phyloP scores from a whole-genome alignment of 2,329 filamentous ascomycete genomes.

The Fusarium incarnatum region DNA sequence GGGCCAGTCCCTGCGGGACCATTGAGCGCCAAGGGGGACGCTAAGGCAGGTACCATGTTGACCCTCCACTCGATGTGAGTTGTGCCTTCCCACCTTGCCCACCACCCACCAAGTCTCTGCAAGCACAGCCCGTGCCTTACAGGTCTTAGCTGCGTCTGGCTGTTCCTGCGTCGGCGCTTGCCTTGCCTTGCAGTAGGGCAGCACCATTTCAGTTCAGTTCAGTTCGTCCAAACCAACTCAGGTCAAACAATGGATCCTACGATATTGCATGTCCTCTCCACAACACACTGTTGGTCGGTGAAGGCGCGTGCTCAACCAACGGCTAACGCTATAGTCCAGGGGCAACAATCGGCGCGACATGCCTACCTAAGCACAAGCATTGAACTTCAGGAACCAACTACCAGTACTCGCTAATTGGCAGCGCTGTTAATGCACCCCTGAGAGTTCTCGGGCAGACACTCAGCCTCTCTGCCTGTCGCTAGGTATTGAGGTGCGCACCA shows the following conservation, averaged over 20 bases:
- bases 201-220: conserved; percentile 1
- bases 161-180: conserved; percentile 39
- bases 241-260: not conserved
- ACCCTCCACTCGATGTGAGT: conserved; percentile 9
- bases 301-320: conserved; percentile 36
- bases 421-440: conserved; percentile 21
- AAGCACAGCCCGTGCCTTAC: conserved; percentile 23
- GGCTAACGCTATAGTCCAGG: conserved; percentile 26
- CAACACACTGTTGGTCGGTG: conserved; percentile 32
- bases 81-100: conserved; percentile 1
- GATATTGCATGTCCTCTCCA: conserved; percentile 12
- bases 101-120: conserved; percentile 1
- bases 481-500: conserved; percentile 12
- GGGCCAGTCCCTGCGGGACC: conserved; percentile 23
- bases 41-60: conserved; percentile 42
- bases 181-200: conserved; percentile 4
- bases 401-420: conserved; percentile 31
- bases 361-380: conserved; percentile 3
- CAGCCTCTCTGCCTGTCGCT: not conserved
- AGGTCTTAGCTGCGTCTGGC: conserved; percentile 3
- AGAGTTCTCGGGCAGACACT: not conserved
- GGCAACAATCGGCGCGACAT: conserved; percentile 19
- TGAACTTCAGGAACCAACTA: conserved; percentile 17
- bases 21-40: conserved; percentile 36
- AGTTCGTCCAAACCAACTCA: not conserved